Percentiles rank a stretch among this genome's conserved stretches.
Evolutionary conservation across 495 filamentous ascomycete species (phyloP).

Genomic region (Elasticomyces elasticus): DNA sequence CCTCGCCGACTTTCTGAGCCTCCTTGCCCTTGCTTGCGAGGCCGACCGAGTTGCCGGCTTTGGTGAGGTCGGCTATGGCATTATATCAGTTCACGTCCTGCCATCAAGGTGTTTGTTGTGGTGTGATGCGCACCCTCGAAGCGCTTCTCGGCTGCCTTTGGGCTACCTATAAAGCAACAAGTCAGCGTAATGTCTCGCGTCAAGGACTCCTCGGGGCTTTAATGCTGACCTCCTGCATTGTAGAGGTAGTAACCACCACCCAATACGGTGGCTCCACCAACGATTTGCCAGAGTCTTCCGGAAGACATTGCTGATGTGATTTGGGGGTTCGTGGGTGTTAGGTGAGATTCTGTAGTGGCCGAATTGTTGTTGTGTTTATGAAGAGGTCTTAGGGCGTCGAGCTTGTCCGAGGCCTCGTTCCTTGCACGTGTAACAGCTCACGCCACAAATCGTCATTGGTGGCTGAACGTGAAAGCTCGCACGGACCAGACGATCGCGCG

Average conservation of each 20-base stretch:
- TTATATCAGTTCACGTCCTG: constrained; percentile 1
- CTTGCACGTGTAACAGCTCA: too few relatives aligned
- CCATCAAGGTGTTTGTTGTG: background rate
- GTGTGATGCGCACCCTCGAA: constrained; percentile 54
- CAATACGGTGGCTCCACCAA: constrained; percentile 52
- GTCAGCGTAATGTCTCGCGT: too few relatives aligned
- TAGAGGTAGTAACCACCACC: constrained; percentile 87
- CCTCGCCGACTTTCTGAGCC: constrained; percentile 43
- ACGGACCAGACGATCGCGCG: too few relatives aligned
- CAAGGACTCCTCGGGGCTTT: too few relatives aligned
- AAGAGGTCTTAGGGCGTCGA: too few relatives aligned
- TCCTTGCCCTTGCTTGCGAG: constrained; percentile 42
- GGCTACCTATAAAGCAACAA: too few relatives aligned
- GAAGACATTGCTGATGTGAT: constrained; percentile 21
- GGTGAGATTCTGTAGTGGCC: background rate
- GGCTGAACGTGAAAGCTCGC: background rate
- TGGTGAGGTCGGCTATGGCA: constrained; percentile 49
- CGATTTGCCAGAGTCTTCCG: constrained; percentile 11
- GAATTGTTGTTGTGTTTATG: background rate
- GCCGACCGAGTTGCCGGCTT: constrained; percentile 55
- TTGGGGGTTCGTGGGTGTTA: background rate
- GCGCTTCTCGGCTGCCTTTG: constrained; percentile 70
- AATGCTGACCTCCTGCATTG: constrained; percentile 70
- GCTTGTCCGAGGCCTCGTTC: too few relatives aligned
- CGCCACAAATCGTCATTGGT: background rate